These are phyloP conservation scores for Phytophthora fragariae DNA, from an alignment of 352 stramenopile species.

Conservation along the genomic window DNA sequence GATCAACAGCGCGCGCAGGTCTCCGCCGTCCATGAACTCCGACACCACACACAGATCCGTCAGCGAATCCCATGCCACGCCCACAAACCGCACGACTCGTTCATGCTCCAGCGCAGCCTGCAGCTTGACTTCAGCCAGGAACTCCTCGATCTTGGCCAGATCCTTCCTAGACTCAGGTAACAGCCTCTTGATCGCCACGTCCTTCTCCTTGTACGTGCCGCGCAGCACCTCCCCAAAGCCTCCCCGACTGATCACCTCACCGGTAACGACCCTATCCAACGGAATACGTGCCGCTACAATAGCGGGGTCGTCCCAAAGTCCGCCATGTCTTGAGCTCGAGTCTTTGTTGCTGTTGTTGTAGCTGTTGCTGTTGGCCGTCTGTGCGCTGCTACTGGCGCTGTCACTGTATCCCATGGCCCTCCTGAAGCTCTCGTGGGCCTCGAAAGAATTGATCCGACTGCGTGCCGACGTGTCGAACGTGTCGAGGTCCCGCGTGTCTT, in stretches of 20 bases:
- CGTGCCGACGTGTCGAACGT: slow-evolving; percentile 35
- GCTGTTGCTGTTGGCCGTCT: slow-evolving; percentile 32
- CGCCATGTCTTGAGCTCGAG: slow-evolving; percentile 24
- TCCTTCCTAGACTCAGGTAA: slow-evolving; percentile 48
- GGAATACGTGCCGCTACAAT: slow-evolving; percentile 59
- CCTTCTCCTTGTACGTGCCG: slow-evolving; percentile 43
- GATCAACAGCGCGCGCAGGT: slow-evolving; percentile 49
- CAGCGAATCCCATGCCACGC: slow-evolving; percentile 52
- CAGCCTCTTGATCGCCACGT: slow-evolving; percentile 63
- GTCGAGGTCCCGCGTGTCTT: slow-evolving; percentile 25
- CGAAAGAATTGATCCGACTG: slow-evolving; percentile 38
- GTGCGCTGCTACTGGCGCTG: slow-evolving; percentile 23
- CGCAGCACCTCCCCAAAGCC: slow-evolving; percentile 59
- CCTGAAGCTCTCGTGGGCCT: slow-evolving; percentile 35
- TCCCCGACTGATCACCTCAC: slow-evolving; percentile 51
- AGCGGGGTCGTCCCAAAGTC: slow-evolving; percentile 56
- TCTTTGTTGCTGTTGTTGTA: slow-evolving; percentile 20
- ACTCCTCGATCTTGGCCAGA: slow-evolving; percentile 55
- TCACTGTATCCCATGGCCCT: slow-evolving; percentile 36
- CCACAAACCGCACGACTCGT: slow-evolving; percentile 46
- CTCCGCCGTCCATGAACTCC: slow-evolving; percentile 55
- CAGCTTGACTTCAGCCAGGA: slow-evolving; percentile 63
- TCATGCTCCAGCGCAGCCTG: slow-evolving; percentile 44
- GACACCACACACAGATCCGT: slow-evolving; percentile 50
- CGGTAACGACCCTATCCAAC: slow-evolving; percentile 47